Evolutionary conservation across 2,329 filamentous ascomycete species (phyloP).

Genomic region (Penicillium nordicum): DNA sequence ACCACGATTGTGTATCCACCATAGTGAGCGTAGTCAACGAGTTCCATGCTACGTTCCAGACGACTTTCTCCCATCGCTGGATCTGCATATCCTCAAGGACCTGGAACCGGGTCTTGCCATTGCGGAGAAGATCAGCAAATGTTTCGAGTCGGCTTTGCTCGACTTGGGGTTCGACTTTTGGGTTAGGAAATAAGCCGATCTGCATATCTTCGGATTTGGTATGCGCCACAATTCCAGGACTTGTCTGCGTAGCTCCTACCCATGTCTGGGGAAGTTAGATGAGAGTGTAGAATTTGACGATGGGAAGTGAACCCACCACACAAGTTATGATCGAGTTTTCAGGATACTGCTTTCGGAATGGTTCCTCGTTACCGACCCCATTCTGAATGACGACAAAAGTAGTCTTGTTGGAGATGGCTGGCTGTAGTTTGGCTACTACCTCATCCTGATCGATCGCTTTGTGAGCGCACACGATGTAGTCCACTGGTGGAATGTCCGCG

Average conservation of each 20-base stretch:
- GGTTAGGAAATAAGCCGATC: slow-evolving; percentile 52
- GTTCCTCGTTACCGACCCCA: slow-evolving; percentile 43
- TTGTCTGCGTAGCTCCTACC: slow-evolving; percentile 52
- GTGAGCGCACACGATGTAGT: slow-evolving; percentile 41
- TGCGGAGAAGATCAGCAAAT: slow-evolving; percentile 42
- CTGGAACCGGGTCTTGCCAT: slow-evolving; percentile 42
- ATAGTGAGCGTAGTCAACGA: slow-evolving; percentile 43
- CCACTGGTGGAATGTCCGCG: slow-evolving; percentile 32
- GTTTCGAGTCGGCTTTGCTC: slow-evolving; percentile 42
- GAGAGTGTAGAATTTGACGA: neutral
- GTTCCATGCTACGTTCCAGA: slow-evolving; percentile 45
- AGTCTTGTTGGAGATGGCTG: slow-evolving; percentile 37
- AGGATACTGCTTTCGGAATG: slow-evolving; percentile 35
- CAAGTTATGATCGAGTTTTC: slow-evolving; percentile 35
- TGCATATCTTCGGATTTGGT: slow-evolving; percentile 54
- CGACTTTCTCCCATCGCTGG: slow-evolving; percentile 42
- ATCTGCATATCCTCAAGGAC: slow-evolving; percentile 37
- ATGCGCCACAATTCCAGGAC: slow-evolving; percentile 51
- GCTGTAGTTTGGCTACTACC: slow-evolving; percentile 35
- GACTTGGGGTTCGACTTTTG: slow-evolving; percentile 15
- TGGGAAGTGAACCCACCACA: slow-evolving; percentile 38
- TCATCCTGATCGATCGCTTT: slow-evolving; percentile 43
- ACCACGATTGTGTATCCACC: slow-evolving; percentile 43
- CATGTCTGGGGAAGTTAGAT: slow-evolving; percentile 24
- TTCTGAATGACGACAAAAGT: slow-evolving; percentile 43